Percentiles rank a stretch among this genome's conserved stretches.
Conservation (phyloP, 768 basidiomycete genomes). For the Leucocoprinus leucothites region DNA sequence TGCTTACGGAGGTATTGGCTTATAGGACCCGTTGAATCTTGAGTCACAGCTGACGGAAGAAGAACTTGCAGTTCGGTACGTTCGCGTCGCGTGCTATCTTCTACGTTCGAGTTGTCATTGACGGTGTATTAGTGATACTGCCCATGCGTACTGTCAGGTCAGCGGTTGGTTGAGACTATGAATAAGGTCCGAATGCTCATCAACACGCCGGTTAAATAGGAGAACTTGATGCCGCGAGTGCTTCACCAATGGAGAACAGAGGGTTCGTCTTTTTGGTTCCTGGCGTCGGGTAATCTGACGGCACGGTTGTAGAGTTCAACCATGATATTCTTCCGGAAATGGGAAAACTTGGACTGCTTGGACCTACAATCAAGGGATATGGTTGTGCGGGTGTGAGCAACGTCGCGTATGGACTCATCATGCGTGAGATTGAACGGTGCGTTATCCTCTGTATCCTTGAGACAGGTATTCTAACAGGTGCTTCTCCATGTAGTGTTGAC, state of each 20-base stretch:
- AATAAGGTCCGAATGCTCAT: not conserved
- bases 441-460: slow-evolving; percentile 11
- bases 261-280: slow-evolving; percentile 38
- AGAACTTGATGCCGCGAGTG: slow-evolving; percentile 85
- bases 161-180: slow-evolving; percentile 16
- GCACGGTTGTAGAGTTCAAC: slow-evolving; percentile 61
- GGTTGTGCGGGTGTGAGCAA: slow-evolving; percentile 90
- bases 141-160: slow-evolving; percentile 77
- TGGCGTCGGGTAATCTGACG: not conserved
- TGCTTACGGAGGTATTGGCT: not conserved
- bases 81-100: slow-evolving; percentile 2
- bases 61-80: slow-evolving; percentile 83
- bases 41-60: slow-evolving; percentile 85
- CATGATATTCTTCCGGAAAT: slow-evolving; percentile 78
- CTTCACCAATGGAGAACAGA: slow-evolving; percentile 86
- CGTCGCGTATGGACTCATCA: slow-evolving; percentile 93
- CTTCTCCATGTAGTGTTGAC: slow-evolving; percentile 61
- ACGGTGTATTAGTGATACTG: slow-evolving; percentile 59
- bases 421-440: slow-evolving; percentile 89
- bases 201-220: slow-evolving; percentile 39
- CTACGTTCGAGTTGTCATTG: not conserved
- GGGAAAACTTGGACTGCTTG: slow-evolving; percentile 88
- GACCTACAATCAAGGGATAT: slow-evolving; percentile 90
- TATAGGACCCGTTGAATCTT: slow-evolving; percentile 79
- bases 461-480: not conserved